Conservation (phyloP, 2,329 filamentous ascomycete genomes). For the Pseudocercospora musae region DNA sequence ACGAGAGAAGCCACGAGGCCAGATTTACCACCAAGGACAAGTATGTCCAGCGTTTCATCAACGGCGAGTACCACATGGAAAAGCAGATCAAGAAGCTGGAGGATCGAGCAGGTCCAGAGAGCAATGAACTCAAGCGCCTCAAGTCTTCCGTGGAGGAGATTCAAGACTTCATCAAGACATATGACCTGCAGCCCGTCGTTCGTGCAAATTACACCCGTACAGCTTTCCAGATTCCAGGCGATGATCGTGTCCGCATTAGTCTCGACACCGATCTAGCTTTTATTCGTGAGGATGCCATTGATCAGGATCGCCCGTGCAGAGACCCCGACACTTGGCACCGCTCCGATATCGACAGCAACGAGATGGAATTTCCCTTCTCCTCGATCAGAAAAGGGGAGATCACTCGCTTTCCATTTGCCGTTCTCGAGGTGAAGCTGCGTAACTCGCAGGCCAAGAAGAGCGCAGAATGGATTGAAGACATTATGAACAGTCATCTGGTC, state of each 20-base stretch:
- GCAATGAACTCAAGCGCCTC: slow-evolving; percentile 65
- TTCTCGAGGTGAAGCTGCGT: slow-evolving; percentile 87
- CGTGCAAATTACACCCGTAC: slow-evolving; percentile 92
- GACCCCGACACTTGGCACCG: slow-evolving; percentile 89
- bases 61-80: slow-evolving; percentile 86
- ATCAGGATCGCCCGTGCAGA: slow-evolving; percentile 79
- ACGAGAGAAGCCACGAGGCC: slow-evolving; percentile 73
- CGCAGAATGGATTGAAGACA: slow-evolving; percentile 81
- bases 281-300: slow-evolving; percentile 72
- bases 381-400: slow-evolving; percentile 88
- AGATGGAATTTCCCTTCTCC: slow-evolving; percentile 83
- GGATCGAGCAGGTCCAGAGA: slow-evolving; percentile 67
- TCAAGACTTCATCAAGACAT: slow-evolving; percentile 72
- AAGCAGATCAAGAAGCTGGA: slow-evolving; percentile 83
- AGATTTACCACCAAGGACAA: slow-evolving; percentile 89
- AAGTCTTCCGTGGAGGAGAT: slow-evolving; percentile 71
- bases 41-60: slow-evolving; percentile 82
- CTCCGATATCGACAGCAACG: slow-evolving; percentile 76
- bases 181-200: slow-evolving; percentile 76
- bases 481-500: slow-evolving; percentile 90
- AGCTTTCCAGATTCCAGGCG: slow-evolving; percentile 92
- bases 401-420: slow-evolving; percentile 81
- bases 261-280: slow-evolving; percentile 91
- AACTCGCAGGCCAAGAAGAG: slow-evolving; percentile 56
- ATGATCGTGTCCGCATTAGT: slow-evolving; percentile 84